A percentile compares a stretch with the other conserved stretches of the same genome.
Conservation (phyloP, 495 filamentous ascomycete genomes). For the Xylaria acuta region DNA sequence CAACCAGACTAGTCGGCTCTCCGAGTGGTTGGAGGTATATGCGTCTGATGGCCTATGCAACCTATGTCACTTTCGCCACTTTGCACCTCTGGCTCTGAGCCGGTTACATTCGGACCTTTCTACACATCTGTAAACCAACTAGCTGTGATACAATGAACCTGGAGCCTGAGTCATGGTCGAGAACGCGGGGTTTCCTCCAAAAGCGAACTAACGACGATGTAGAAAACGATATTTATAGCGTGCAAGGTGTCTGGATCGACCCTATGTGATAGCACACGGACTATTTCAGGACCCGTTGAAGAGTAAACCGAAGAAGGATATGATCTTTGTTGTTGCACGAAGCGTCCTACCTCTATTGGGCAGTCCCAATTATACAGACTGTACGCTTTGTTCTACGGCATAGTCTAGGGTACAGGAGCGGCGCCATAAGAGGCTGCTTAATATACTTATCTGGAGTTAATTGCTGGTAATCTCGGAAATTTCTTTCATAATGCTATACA, state of each 20-base stretch:
- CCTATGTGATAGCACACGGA: background rate
- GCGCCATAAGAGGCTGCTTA: background rate
- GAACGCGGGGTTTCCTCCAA: slow-evolving; percentile 10
- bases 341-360: background rate
- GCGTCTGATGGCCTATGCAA: background rate
- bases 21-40: background rate
- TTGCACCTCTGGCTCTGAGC: background rate
- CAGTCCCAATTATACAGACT: background rate
- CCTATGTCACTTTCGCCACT: background rate
- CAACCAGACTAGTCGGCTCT: background rate
- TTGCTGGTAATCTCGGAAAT: background rate
- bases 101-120: slow-evolving; percentile 3
- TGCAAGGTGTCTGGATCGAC: background rate
- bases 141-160: background rate
- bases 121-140: background rate
- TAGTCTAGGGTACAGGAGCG: background rate
- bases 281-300: background rate
- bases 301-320: background rate
- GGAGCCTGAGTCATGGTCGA: background rate
- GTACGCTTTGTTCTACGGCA: background rate
- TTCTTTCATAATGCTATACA: background rate
- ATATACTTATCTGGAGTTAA: background rate
- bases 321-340: background rate
- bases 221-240: background rate
- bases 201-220: background rate